phyloP scores from a whole-genome alignment of 345 rosid genomes.

The Melastoma malabathricum region DNA sequence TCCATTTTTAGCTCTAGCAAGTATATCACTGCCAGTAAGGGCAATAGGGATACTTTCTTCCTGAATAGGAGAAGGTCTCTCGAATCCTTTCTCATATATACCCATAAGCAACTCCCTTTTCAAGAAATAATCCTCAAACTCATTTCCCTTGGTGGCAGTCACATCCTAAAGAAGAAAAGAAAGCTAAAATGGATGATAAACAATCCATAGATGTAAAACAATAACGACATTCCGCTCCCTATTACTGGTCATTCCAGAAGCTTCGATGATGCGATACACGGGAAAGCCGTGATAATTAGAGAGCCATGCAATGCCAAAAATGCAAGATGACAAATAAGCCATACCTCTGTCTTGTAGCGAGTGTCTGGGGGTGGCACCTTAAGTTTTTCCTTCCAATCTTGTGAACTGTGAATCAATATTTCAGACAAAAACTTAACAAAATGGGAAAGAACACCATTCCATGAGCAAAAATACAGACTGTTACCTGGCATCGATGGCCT shows the following conservation, averaged over 20 bases:
- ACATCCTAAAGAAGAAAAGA: constrained; percentile 50
- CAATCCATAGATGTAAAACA: too few species aligned
- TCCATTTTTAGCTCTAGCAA: constrained; percentile 99
- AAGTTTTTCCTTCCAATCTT: constrained; percentile 83
- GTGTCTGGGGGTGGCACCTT: constrained; percentile 67
- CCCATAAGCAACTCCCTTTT: constrained; percentile 94
- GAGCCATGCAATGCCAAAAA: too few species aligned
- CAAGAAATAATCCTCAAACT: constrained; percentile 95
- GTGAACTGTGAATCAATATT: constrained; percentile 24
- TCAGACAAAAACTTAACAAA: too few species aligned
- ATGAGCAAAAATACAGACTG: too few species aligned
- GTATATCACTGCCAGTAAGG: constrained; percentile 96
- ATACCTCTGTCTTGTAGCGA: constrained; percentile 86
- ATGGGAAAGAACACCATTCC: too few species aligned
- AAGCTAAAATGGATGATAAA: too few species aligned
- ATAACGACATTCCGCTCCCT: too few species aligned
- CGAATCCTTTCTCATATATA: constrained; percentile 96
- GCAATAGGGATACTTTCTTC: constrained; percentile 99
- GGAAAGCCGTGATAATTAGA: too few species aligned
- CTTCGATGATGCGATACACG: too few species aligned
- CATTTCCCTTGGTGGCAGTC: constrained; percentile 97
- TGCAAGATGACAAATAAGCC: not conserved
- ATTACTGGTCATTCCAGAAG: too few species aligned
- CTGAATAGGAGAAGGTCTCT: constrained; percentile 97
- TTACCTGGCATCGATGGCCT: constrained; percentile 71